Base-by-base conservation (phyloP, 148 eudicot genomes). In the Pouteria glomerata region DNA sequence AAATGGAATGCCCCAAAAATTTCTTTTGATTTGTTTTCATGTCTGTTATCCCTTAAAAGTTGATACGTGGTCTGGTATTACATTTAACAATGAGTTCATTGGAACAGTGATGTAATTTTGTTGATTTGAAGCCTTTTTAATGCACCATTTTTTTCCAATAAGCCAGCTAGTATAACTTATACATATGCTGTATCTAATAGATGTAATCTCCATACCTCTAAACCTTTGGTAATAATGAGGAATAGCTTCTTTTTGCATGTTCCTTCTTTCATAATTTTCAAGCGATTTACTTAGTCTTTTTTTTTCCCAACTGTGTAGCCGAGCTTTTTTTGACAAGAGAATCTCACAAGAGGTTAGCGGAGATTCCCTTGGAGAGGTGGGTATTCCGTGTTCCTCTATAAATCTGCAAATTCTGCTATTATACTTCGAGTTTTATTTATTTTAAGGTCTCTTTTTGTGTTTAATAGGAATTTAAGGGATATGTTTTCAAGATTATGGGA, bases 401-500 rank as follows among this genome's bases (percentile, higher is more conserved):
- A 39, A 4, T 11, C 12, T 66, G 27, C 14, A 48, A 2, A 16
- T 15, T 48, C 19, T 48, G 18, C 2, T 10, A 3, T 48, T 6
- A 3, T 3, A 48, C 18, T 15, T 42, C 33, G 14, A 45, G 10
- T 44, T 6, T 42, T n/a, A n/a, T n/a, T 15, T n/a, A 15, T 11
- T 23, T 24, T 10, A 24, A 31, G 21, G 41, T 10, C 10, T 21
- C 3, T 21, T 37, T 21, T 39, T 39, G 1, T 47, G 50, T 41
- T 55, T 5, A 2, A 45, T 18, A 74, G 77, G 77, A 74, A 42
- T 74, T 74, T 6, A 74, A 66, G 64, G 77, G 77, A 27, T 74
- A 74, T 23, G 77, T 74, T 23, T 74, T 74, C 57, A 74, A 74
- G 58, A 74, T 74, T 26, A 74, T 66, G 77, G 77, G 77, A 74